Evolutionary conservation across 176 grass and related monocot genomes (phyloP).

Genomic region (Metroxylon sagu): DNA sequence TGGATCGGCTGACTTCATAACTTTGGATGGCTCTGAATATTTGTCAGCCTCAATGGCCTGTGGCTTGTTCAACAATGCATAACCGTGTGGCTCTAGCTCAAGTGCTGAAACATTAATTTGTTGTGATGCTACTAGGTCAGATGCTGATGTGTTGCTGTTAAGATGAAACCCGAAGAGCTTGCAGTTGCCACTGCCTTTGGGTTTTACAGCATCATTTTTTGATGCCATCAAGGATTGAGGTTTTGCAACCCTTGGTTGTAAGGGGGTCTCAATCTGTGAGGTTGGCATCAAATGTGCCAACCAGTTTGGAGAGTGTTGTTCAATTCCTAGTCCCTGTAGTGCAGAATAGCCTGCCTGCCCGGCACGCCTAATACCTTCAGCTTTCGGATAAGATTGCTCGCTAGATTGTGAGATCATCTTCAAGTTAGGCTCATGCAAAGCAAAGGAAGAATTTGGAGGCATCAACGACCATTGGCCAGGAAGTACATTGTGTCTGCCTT

Average conservation of each 20-base stretch:
- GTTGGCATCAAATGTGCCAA: constrained; percentile 31
- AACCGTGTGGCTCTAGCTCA: constrained; percentile 21
- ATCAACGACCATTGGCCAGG: constrained; percentile 46
- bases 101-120: constrained; percentile 17
- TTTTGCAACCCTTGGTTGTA: constrained; percentile 22
- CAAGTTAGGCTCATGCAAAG: constrained; percentile 26
- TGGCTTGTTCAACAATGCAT: constrained; percentile 19
- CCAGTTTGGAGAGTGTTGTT: constrained; percentile 41
- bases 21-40: constrained; percentile 27
- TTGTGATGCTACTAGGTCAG: constrained; percentile 27
- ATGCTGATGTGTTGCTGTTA: constrained; percentile 26
- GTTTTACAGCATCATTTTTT: constrained; percentile 40
- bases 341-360: constrained; percentile 24
- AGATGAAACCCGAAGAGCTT: constrained; percentile 73
- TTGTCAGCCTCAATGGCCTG: constrained; percentile 27
- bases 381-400: constrained; percentile 29
- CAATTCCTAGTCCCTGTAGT: constrained; percentile 16
- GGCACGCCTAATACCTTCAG: constrained; percentile 26
- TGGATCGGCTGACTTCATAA: constrained; percentile 21
- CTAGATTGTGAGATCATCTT: constrained; percentile 24
- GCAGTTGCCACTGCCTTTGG: constrained; percentile 31
- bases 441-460: constrained; percentile 39
- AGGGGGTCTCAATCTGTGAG: constrained; percentile 22
- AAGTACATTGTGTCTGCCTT: constrained; percentile 30
- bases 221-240: constrained; percentile 39